A percentile compares a stretch with the other conserved stretches of the same genome.
These are phyloP conservation scores for Lactarius vividus DNA, from an alignment of 768 basidiomycete species.

Conservation along the genomic window DNA sequence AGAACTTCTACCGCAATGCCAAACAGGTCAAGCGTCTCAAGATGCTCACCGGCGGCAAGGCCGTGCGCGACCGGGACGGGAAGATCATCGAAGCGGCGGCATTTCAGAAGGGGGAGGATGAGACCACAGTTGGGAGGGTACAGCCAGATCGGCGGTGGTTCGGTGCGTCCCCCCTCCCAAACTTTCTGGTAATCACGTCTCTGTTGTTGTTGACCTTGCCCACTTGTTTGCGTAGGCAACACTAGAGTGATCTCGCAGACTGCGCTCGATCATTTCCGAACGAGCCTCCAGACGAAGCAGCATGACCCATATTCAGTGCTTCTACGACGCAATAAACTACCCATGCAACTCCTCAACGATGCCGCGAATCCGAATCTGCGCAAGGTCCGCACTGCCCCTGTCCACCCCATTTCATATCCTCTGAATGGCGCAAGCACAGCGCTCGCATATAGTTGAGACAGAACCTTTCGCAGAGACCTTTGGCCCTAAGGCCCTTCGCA, in stretches of 20 bases:
- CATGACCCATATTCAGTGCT: slow-evolving; percentile 97
- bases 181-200: neutral
- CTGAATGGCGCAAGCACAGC: slow-evolving; percentile 41
- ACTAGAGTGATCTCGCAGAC: slow-evolving; percentile 98
- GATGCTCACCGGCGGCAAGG: slow-evolving; percentile 91
- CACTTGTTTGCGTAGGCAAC: slow-evolving; percentile 58
- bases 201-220: neutral
- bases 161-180: slow-evolving; percentile 51
- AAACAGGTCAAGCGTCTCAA: slow-evolving; percentile 82
- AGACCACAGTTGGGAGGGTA: slow-evolving; percentile 85
- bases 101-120: slow-evolving; percentile 93
- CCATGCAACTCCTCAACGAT: slow-evolving; percentile 94
- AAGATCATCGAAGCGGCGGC: slow-evolving; percentile 92
- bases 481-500: slow-evolving; percentile 93
- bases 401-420: neutral
- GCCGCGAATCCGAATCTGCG: slow-evolving; percentile 74
- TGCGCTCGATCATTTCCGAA: slow-evolving; percentile 94
- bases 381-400: slow-evolving; percentile 50
- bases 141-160: slow-evolving; percentile 98
- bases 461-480: slow-evolving; percentile 95
- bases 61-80: slow-evolving; percentile 86
- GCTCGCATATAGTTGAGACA: slow-evolving; percentile 91
- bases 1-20: slow-evolving; percentile 98
- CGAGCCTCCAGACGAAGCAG: slow-evolving; percentile 77
- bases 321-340: slow-evolving; percentile 89